These are phyloP conservation scores for Omphalotus olearius DNA, from an alignment of 1,284 basidiomycete species.

Conservation along the genomic window DNA sequence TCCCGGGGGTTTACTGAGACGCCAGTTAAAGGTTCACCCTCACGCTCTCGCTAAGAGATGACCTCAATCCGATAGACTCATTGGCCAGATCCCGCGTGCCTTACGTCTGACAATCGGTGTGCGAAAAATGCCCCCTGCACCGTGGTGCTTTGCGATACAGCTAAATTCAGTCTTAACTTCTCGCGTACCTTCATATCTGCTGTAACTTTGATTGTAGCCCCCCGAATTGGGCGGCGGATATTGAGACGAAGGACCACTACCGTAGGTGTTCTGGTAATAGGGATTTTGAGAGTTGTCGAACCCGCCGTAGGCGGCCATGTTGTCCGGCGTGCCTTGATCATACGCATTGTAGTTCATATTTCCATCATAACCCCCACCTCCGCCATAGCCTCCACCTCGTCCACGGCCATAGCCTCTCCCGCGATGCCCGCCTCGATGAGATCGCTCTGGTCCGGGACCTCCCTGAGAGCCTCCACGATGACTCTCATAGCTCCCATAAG, in stretches of 20 bases:
- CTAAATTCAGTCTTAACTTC: constrained; percentile 49
- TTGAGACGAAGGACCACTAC: constrained; percentile 39
- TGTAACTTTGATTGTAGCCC: constrained; percentile 52
- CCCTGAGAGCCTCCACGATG: constrained; percentile 60
- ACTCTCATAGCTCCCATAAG: constrained; percentile 74
- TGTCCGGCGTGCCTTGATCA: constrained; percentile 61
- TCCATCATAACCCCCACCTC: constrained; percentile 44
- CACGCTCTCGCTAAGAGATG: constrained; percentile 17
- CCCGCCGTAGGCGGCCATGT: constrained; percentile 57
- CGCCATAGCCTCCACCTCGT: constrained; percentile 50
- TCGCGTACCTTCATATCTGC: constrained; percentile 78
- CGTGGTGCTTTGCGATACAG: constrained; percentile 22
- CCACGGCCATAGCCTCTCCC: constrained; percentile 65
- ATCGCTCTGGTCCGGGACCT: constrained; percentile 69
- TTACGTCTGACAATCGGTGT: constrained; percentile 14
- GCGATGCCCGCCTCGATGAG: constrained; percentile 57
- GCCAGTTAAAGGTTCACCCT: constrained; percentile 15
- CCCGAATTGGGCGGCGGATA: constrained; percentile 26
- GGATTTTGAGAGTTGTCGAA: constrained; percentile 61
- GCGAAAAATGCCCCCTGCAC: constrained; percentile 16
- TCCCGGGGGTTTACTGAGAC: neutral
- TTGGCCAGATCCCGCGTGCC: constrained; percentile 13
- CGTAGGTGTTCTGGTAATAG: constrained; percentile 69
- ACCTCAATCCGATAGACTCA: constrained; percentile 25
- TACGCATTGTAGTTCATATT: constrained; percentile 48